Percentiles rank a stretch among this genome's conserved stretches.
phyloP scores from a whole-genome alignment of 2,329 filamentous ascomycete species.

The Waltergamsia citrina region DNA sequence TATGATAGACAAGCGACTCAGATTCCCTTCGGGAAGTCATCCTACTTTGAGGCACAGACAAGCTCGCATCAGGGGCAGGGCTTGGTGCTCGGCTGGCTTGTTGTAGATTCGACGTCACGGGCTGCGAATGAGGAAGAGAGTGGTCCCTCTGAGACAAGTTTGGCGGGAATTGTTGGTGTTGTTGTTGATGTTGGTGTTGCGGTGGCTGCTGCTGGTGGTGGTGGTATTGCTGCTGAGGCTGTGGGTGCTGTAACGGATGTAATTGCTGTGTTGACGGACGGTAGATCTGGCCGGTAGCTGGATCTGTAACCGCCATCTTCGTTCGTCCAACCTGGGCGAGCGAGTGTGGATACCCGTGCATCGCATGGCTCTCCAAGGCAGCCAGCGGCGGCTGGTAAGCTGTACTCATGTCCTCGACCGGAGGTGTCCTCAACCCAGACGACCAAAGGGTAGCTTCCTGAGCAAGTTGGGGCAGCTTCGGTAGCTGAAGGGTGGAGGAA shows the following conservation, averaged over 20 bases:
- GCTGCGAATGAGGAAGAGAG: conserved; percentile 5
- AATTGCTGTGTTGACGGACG: conserved; percentile 18
- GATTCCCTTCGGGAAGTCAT: conserved; percentile 25
- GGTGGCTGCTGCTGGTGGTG: conserved; percentile 8
- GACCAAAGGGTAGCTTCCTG: conserved; percentile 10
- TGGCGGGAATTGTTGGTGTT: background rate
- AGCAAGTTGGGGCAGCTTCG: conserved; percentile 12
- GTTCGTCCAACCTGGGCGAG: conserved; percentile 22
- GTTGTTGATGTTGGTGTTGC: conserved; percentile 2
- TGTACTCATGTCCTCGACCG: conserved; percentile 42
- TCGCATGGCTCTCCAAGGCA: conserved; percentile 35
- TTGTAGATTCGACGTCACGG: conserved; percentile 3
- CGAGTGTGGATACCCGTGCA: conserved; percentile 26
- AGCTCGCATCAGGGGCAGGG: conserved; percentile 21
- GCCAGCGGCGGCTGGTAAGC: conserved; percentile 39
- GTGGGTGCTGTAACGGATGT: conserved; percentile 5
- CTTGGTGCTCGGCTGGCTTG: conserved; percentile 21
- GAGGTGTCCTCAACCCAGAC: conserved; percentile 39
- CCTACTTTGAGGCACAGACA: conserved; percentile 13
- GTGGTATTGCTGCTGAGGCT: conserved; percentile 8
- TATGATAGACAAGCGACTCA: conserved; percentile 42
- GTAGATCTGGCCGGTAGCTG: conserved; percentile 18
- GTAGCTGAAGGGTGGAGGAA: conserved; percentile 4
- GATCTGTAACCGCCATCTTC: conserved; percentile 22
- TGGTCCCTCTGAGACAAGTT: conserved; percentile 3